A percentile compares a stretch with the other conserved stretches of the same genome.
Evolutionary conservation across 306 rosid species (phyloP).

Genomic region (Crotalaria pallida): DNA sequence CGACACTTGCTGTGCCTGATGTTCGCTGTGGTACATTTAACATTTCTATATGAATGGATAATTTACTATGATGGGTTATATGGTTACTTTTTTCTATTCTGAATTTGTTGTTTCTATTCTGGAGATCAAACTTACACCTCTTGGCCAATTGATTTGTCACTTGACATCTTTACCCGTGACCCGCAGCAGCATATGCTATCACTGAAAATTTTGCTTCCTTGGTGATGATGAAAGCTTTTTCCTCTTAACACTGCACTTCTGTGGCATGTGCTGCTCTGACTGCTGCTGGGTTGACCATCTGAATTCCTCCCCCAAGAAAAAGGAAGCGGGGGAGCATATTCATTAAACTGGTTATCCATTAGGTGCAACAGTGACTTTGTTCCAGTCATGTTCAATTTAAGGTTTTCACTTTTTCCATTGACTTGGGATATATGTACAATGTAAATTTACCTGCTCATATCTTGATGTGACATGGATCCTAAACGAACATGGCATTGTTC

Average conservation of each 20-base stretch:
- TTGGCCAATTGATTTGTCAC: neutral
- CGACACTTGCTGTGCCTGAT: conserved; percentile 27
- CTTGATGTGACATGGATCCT: neutral
- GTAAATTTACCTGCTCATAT: neutral
- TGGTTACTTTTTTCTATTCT: neutral
- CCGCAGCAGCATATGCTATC: neutral
- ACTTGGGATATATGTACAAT: neutral
- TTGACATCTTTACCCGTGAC: neutral
- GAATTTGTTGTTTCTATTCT: neutral
- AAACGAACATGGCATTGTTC: neutral
- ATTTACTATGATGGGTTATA: conserved; percentile 1
- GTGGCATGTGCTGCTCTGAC: conserved; percentile 1
- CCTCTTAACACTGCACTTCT: neutral
- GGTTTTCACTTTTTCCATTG: neutral
- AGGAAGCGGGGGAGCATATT: conserved; percentile 3
- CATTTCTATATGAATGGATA: conserved; percentile 23
- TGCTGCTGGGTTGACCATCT: conserved; percentile 4
- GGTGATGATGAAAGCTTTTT: conserved; percentile 1
- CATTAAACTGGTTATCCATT: neutral
- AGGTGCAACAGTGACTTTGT: neutral
- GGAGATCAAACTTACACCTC: neutral
- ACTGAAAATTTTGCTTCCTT: neutral
- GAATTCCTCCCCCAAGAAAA: neutral
- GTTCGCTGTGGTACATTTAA: conserved; percentile 28
- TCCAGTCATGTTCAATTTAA: neutral